Percentiles rank a stretch among this genome's conserved stretches.
Evolutionary conservation across 352 stramenopile species (phyloP).

Genomic region (Phytophthora cactorum): DNA sequence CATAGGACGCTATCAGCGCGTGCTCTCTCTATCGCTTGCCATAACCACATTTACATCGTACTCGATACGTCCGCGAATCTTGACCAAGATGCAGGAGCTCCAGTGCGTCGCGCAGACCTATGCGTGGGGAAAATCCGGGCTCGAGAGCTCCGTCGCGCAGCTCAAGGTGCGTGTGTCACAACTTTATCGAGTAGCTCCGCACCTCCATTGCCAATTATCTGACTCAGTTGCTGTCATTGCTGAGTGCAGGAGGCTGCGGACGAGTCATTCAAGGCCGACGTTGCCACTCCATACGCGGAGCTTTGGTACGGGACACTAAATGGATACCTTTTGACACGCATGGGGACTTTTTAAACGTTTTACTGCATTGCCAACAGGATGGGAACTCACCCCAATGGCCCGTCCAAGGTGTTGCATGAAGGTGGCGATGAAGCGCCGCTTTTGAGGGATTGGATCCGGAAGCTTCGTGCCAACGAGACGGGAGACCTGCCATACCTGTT

Average conservation of each 20-base stretch:
- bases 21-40: constrained; percentile 16
- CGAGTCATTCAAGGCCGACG: constrained; percentile 50
- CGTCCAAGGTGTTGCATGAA: constrained; percentile 73
- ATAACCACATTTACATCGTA: constrained; percentile 23
- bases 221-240: constrained; percentile 6
- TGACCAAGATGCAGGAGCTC: constrained; percentile 68
- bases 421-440: constrained; percentile 46
- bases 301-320: constrained; percentile 64
- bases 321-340: constrained; percentile 17
- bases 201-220: background rate
- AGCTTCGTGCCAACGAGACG: constrained; percentile 44
- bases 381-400: constrained; percentile 94
- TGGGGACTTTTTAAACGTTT: constrained; percentile 7
- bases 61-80: constrained; percentile 2
- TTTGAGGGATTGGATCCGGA: constrained; percentile 65
- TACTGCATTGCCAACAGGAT: constrained; percentile 70
- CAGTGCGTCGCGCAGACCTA: constrained; percentile 91
- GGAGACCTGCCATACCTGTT: constrained; percentile 97
- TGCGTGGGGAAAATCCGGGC: constrained; percentile 91
- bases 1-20: constrained; percentile 11
- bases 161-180: constrained; percentile 67
- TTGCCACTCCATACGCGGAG: constrained; percentile 79
- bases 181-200: background rate
- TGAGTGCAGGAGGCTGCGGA: constrained; percentile 52
- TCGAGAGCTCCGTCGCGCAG: constrained; percentile 84